phyloP scores from a whole-genome alignment of 495 filamentous ascomycete species.

The Neurospora sp. region DNA sequence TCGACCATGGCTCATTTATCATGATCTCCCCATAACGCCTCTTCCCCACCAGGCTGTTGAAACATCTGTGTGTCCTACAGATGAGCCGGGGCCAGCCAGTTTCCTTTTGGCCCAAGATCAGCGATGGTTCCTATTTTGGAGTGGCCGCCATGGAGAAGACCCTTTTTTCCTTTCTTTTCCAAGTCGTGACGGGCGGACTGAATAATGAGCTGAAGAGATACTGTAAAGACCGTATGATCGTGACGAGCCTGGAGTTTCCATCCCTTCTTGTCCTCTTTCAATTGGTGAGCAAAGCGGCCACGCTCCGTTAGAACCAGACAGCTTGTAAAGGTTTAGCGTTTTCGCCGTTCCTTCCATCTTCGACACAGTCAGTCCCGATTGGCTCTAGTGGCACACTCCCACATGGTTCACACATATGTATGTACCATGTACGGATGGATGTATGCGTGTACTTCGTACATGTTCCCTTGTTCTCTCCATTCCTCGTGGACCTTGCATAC shows the following conservation, averaged over 20 bases:
- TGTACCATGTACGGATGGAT: neutral
- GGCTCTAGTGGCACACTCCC: neutral
- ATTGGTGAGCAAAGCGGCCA: neutral
- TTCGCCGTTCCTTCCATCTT: neutral
- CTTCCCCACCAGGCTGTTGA: conserved; percentile 19
- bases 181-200: neutral
- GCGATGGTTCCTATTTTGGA: neutral
- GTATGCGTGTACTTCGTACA: neutral
- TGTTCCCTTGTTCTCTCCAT: neutral
- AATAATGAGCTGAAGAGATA: neutral
- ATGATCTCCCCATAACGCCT: conserved; percentile 11
- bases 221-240: neutral
- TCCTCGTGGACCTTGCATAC: conserved; percentile 12
- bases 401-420: neutral
- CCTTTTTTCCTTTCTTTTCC: neutral
- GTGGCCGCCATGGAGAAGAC: neutral
- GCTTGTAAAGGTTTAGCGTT: neutral
- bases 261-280: neutral
- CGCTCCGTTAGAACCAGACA: neutral
- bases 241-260: neutral
- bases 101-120: neutral
- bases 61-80: neutral
- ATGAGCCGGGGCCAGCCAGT: neutral
- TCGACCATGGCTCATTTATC: conserved; percentile 26
- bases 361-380: neutral